These are phyloP conservation scores for Moniliella sp. DNA, from an alignment of 1,284 basidiomycete species.

Conservation along the genomic window DNA sequence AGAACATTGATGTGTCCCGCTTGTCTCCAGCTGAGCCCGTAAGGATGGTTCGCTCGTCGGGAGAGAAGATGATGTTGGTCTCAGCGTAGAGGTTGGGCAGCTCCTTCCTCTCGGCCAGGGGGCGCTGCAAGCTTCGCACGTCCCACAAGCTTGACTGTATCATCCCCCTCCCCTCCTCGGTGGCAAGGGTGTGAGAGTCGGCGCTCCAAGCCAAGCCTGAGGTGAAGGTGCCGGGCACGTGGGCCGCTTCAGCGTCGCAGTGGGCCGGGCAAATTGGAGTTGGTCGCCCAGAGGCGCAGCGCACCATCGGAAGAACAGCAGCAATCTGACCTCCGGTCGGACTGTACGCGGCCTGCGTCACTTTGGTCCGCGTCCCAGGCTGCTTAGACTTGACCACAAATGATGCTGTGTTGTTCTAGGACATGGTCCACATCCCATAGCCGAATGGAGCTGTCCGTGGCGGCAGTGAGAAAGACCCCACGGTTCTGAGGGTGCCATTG, in stretches of 20 bases:
- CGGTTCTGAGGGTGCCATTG: slow-evolving; percentile 71
- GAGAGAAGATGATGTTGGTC: slow-evolving; percentile 36
- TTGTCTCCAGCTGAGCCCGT: not conserved
- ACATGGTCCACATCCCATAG: slow-evolving; percentile 80
- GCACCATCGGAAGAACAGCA: no score
- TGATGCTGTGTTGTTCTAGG: slow-evolving; percentile 72
- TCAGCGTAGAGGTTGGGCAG: slow-evolving; percentile 63
- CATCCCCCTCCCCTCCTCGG: slow-evolving; percentile 54
- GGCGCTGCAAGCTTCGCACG: slow-evolving; percentile 61
- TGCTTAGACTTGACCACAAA: slow-evolving; percentile 90
- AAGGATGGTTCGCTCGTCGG: not conserved
- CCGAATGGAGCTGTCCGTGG: slow-evolving; percentile 84
- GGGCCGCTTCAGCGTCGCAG: slow-evolving; percentile 78
- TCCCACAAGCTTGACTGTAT: slow-evolving; percentile 93
- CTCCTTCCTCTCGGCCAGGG: slow-evolving; percentile 45
- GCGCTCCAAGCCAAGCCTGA: slow-evolving; percentile 63
- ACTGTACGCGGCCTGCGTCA: slow-evolving; percentile 41
- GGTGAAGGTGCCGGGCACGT: slow-evolving; percentile 57
- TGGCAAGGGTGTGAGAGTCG: slow-evolving; percentile 58
- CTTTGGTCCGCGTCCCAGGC: slow-evolving; percentile 75
- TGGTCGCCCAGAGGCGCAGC: slow-evolving; percentile 78
- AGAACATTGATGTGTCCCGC: not conserved
- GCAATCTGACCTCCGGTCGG: slow-evolving; percentile 8
- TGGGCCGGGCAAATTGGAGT: no score
- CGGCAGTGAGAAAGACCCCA: slow-evolving; percentile 66